Evolutionary conservation across 2,329 filamentous ascomycete genomes (phyloP).

Genomic region (Pseudogymnoascus verrucosus): DNA sequence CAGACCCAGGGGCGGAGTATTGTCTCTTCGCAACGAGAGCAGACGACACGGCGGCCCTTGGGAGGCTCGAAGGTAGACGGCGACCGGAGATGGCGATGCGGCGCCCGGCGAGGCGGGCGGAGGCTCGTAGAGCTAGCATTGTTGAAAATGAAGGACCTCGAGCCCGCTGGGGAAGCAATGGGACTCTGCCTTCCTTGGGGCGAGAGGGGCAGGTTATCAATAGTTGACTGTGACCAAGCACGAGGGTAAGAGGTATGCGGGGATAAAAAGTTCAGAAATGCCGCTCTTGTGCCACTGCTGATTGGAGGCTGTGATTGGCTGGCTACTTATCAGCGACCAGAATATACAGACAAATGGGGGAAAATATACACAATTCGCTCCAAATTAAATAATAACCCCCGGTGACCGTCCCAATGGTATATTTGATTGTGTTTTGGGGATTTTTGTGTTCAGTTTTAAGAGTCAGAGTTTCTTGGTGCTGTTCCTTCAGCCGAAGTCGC

Average conservation of each 20-base stretch:
- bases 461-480: background rate
- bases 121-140: conserved; percentile 28
- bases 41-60: conserved; percentile 22
- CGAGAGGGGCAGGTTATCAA: background rate
- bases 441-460: background rate
- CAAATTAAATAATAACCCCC: background rate
- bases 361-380: background rate
- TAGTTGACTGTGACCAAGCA: conserved; percentile 2
- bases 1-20: conserved; percentile 26
- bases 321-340: background rate
- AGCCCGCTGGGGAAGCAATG: conserved; percentile 2
- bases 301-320: conserved; percentile 7
- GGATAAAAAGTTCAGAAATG: conserved; percentile 9
- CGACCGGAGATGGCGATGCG: conserved; percentile 21
- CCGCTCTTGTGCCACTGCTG: background rate
- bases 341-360: background rate
- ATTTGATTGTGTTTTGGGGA: background rate
- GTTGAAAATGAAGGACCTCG: conserved; percentile 9
- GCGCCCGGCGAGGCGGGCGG: conserved; percentile 24
- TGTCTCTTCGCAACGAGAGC: conserved; percentile 21
- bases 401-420: background rate
- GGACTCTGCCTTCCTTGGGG: conserved; percentile 7
- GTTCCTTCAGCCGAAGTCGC: conserved; percentile 1
- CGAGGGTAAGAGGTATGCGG: conserved; percentile 3
- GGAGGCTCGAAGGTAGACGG: conserved; percentile 23